Evolutionary conservation across 2,329 filamentous ascomycete species (phyloP).

Genomic region (Aspergillus pseudoterreus): DNA sequence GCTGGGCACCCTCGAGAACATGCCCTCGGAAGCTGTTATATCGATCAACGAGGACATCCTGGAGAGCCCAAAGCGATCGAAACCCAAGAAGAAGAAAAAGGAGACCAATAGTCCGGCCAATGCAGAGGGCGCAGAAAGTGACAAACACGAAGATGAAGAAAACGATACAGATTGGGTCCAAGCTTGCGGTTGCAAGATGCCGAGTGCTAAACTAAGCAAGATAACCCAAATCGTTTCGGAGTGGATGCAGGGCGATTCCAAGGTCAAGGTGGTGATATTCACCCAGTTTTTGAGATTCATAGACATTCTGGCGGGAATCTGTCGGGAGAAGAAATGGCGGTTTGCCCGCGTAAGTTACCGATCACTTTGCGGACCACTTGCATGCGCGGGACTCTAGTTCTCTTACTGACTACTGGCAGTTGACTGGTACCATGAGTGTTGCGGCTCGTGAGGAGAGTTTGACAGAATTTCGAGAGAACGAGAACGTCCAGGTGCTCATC

Average conservation of each 20-base stretch:
- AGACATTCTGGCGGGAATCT: constrained; percentile 50
- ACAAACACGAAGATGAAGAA: constrained; percentile 12
- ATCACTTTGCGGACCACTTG: background rate
- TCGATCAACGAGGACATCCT: background rate
- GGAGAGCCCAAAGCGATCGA: background rate
- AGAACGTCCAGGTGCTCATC: constrained; percentile 47
- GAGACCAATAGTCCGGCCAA: constrained; percentile 2
- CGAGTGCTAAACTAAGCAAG: constrained; percentile 39
- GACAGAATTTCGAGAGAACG: constrained; percentile 42
- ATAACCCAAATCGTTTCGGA: constrained; percentile 33
- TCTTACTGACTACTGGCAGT: constrained; percentile 20
- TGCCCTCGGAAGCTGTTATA: background rate
- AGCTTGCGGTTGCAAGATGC: constrained; percentile 22
- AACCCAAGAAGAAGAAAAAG: constrained; percentile 5
- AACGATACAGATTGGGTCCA: constrained; percentile 27
- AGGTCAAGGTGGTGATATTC: constrained; percentile 58
- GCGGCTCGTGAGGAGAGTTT: constrained; percentile 46
- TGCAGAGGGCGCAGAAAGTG: too few species aligned
- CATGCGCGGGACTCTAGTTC: constrained; percentile 2
- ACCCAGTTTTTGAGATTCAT: constrained; percentile 57
- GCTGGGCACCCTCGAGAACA: constrained; percentile 8
- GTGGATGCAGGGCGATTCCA: constrained; percentile 41
- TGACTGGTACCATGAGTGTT: constrained; percentile 49
- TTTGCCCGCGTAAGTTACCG: constrained; percentile 18
- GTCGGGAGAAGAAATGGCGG: constrained; percentile 47